phyloP scores from a whole-genome alignment of 345 rosid genomes.

The Moringa oleifera region DNA sequence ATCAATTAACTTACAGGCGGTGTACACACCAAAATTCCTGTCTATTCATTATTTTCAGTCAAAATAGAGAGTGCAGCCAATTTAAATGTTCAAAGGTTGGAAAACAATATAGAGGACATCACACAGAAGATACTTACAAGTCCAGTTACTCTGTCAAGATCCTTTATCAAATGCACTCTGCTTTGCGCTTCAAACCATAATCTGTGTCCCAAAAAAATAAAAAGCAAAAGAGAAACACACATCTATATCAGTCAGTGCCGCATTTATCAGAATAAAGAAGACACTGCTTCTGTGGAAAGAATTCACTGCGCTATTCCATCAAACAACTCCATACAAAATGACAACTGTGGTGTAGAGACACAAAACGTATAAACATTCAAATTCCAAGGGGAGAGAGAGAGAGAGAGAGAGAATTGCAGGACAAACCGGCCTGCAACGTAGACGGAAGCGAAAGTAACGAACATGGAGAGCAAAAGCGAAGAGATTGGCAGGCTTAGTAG shows the following conservation, averaged over 20 bases:
- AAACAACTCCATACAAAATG: too few relatives aligned
- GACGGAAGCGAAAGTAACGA: conserved; percentile 59
- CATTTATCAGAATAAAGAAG: too few relatives aligned
- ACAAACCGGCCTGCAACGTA: conserved; percentile 80
- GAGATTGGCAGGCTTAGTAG: conserved; percentile 41
- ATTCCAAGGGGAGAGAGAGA: not conserved
- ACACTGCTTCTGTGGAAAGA: too few relatives aligned
- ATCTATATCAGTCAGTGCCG: too few relatives aligned
- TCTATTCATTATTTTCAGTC: not conserved
- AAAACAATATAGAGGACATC: not conserved
- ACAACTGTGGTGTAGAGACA: not conserved
- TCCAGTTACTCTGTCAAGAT: conserved; percentile 68
- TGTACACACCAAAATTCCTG: not conserved
- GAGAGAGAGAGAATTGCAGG: conserved; percentile 1
- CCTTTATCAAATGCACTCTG: conserved; percentile 64
- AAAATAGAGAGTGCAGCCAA: not conserved
- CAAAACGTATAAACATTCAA: too few relatives aligned
- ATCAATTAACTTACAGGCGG: not conserved
- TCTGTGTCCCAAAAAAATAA: conserved; percentile 27
- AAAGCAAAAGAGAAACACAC: conserved; percentile 1
- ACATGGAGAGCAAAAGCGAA: conserved; percentile 60
- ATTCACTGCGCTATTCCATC: too few relatives aligned
- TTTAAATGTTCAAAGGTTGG: not conserved
- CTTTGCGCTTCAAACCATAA: conserved; percentile 89
- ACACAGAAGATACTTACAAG: conserved; percentile 42